Evolutionary conservation across 164 flowering plant species (phyloP).

Genomic region (Pachysandra terminalis): DNA sequence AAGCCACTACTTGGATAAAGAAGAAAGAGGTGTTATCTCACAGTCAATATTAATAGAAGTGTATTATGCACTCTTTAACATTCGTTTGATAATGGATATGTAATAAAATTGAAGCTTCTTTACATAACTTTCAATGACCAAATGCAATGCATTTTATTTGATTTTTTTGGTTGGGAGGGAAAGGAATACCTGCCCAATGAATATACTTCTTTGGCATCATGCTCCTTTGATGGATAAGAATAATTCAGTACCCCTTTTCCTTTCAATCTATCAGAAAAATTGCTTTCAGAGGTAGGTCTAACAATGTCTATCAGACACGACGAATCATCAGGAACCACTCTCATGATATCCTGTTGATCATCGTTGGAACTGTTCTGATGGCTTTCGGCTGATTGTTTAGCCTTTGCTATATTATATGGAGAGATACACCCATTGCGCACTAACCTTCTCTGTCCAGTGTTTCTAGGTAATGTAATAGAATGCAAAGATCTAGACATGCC

Average conservation of each 20-base stretch:
- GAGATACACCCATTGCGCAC: slow-evolving; percentile 88
- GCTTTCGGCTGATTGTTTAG: slow-evolving; percentile 30
- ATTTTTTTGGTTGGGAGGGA: no score
- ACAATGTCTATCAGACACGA: slow-evolving; percentile 17
- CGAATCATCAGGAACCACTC: slow-evolving; percentile 9
- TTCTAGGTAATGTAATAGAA: slow-evolving; percentile 30
- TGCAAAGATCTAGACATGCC: slow-evolving; percentile 9
- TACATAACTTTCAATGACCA: no score
- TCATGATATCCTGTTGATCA: slow-evolving; percentile 13
- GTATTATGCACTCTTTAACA: not conserved
- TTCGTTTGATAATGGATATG: not conserved
- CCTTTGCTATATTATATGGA: slow-evolving; percentile 63
- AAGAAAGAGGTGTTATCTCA: not conserved
- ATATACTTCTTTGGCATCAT: slow-evolving; percentile 12
- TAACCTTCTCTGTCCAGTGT: slow-evolving; percentile 50
- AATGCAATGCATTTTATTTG: not conserved
- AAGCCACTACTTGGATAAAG: no score
- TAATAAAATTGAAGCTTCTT: not conserved
- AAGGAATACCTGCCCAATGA: slow-evolving; percentile 48
- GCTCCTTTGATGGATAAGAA: slow-evolving; percentile 21
- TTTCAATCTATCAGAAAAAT: slow-evolving; percentile 28
- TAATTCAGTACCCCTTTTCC: slow-evolving; percentile 45
- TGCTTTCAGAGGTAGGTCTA: slow-evolving; percentile 35
- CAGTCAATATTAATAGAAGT: not conserved
- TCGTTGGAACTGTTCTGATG: slow-evolving; percentile 7